phyloP scores from a whole-genome alignment of 208 protist species.

The Tetramitus jugosus region DNA sequence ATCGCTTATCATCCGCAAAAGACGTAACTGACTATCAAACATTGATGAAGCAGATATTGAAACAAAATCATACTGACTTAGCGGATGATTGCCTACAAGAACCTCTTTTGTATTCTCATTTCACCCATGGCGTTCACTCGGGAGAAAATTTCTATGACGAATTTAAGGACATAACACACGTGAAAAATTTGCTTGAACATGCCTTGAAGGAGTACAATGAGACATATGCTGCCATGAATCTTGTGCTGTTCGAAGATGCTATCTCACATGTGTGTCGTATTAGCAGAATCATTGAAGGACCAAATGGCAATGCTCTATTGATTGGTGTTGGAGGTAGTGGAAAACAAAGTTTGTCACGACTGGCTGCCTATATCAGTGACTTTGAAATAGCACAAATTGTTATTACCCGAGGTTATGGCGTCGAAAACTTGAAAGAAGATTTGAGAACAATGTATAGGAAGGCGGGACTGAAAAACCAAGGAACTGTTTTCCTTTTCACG shows the following conservation, averaged over 20 bases:
- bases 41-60: background rate
- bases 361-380: slow-evolving; percentile 55
- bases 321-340: too few species aligned
- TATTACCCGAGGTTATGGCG: slow-evolving; percentile 52
- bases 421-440: slow-evolving; percentile 60
- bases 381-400: slow-evolving; percentile 68
- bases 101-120: slow-evolving; percentile 45
- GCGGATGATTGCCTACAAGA: slow-evolving; percentile 63
- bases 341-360: slow-evolving; percentile 56
- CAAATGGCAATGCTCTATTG: slow-evolving; percentile 56
- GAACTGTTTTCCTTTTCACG: slow-evolving; percentile 58
- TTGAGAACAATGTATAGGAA: slow-evolving; percentile 53
- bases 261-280: slow-evolving; percentile 66
- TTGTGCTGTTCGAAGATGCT: slow-evolving; percentile 71
- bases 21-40: slow-evolving; percentile 32
- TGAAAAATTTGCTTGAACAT: slow-evolving; percentile 33
- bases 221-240: slow-evolving; percentile 50
- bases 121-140: background rate
- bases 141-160: slow-evolving; percentile 57
- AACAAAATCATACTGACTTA: slow-evolving; percentile 54
- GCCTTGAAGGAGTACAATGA: slow-evolving; percentile 63
- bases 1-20: slow-evolving; percentile 47
- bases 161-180: slow-evolving; percentile 36
- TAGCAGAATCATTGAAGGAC: slow-evolving; percentile 49
- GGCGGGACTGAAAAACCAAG: slow-evolving; percentile 51